Conservation (phyloP, 2,329 filamentous ascomycete species). For the Neonectria sp. region DNA sequence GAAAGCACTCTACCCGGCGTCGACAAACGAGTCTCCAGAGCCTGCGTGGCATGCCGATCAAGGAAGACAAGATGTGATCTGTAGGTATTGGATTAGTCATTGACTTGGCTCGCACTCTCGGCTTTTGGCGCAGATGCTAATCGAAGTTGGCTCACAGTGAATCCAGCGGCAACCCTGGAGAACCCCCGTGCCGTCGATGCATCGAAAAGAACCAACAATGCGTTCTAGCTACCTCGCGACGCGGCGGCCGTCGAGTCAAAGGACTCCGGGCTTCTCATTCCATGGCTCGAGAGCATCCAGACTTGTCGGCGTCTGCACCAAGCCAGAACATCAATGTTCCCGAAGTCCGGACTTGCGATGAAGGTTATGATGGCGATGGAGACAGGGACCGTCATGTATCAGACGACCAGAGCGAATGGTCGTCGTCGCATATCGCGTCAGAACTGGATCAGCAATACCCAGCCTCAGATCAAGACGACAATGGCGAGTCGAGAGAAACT, state of each 20-base stretch:
- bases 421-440: constrained; percentile 36
- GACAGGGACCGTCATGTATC: neutral
- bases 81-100: constrained; percentile 21
- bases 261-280: constrained; percentile 28
- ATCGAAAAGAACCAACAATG: constrained; percentile 56
- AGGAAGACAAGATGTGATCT: constrained; percentile 41
- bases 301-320: neutral
- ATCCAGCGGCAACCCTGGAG: constrained; percentile 52
- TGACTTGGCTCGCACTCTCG: neutral
- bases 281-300: neutral
- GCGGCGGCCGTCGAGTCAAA: constrained; percentile 56
- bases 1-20: neutral
- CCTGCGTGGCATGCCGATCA: too few relatives aligned
- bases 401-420: constrained; percentile 33
- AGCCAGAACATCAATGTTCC: neutral
- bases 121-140: neutral
- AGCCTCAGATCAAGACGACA: constrained; percentile 17
- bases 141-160: constrained; percentile 40
- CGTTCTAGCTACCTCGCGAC: constrained; percentile 57
- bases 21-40: too few relatives aligned
- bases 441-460: constrained; percentile 26
- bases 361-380: constrained; percentile 22
- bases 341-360: constrained; percentile 12
- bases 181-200: constrained; percentile 57
- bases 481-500: constrained; percentile 17